phyloP scores from a whole-genome alignment of 768 basidiomycete genomes.

The Floccularia luteovirens region DNA sequence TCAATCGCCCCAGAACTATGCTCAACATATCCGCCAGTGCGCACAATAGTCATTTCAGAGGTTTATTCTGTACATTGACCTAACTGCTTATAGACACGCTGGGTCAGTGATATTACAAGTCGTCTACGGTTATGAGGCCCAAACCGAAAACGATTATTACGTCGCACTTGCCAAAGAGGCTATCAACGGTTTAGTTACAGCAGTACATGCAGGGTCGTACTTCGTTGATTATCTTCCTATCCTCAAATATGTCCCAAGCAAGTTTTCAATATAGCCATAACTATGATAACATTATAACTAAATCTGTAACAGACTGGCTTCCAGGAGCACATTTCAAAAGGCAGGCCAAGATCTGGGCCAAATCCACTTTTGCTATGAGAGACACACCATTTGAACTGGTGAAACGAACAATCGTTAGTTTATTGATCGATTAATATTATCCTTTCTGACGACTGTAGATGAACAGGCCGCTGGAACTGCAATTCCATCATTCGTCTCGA shows the following conservation, averaged over 20 bases:
- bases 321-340: constrained; percentile 27
- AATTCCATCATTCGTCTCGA: constrained; percentile 16
- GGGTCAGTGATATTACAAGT: constrained; percentile 28
- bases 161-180: constrained; percentile 17
- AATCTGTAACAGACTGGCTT: constrained; percentile 21
- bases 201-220: constrained; percentile 27
- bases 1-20: constrained; percentile 18
- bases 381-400: constrained; percentile 19
- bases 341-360: constrained; percentile 16
- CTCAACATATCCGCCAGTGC: constrained; percentile 20
- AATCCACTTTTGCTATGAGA: constrained; percentile 11
- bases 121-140: constrained; percentile 30
- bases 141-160: constrained; percentile 26
- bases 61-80: not conserved
- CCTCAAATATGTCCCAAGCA: constrained; percentile 21
- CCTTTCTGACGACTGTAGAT: not conserved
- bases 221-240: constrained; percentile 29
- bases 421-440: not conserved
- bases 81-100: constrained; percentile 15
- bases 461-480: constrained; percentile 14
- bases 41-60: constrained; percentile 8
- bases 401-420: constrained; percentile 17
- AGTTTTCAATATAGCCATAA: not conserved
- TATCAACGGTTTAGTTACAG: constrained; percentile 13
- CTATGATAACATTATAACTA: not conserved